Evolutionary conservation across 345 rosid genomes (phyloP).

Genomic region (Corymbia maculata): DNA sequence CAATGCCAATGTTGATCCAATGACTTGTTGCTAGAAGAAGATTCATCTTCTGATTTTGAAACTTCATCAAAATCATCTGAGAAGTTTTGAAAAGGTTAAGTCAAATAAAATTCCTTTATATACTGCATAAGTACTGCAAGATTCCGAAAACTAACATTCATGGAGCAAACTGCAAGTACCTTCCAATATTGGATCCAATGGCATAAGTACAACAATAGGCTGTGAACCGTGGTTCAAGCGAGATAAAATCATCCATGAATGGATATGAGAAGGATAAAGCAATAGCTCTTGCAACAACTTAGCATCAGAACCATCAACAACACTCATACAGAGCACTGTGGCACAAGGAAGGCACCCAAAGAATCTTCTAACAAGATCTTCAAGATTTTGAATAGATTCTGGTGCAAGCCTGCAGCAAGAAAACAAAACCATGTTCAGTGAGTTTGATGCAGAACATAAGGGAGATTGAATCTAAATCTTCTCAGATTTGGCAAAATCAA

Average conservation of each 20-base stretch:
- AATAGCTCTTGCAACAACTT: conserved; percentile 51
- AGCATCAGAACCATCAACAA: conserved; percentile 49
- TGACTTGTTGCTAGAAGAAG: conserved; percentile 14
- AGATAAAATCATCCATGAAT: conserved; percentile 71
- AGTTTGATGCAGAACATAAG: background rate
- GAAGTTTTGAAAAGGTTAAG: background rate
- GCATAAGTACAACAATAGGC: conserved; percentile 69
- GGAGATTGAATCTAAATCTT: background rate
- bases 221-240: conserved; percentile 47
- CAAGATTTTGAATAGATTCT: conserved; percentile 53
- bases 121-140: background rate
- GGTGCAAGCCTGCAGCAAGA: conserved; percentile 63
- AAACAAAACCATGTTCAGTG: conserved; percentile 2
- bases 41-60: conserved; percentile 14
- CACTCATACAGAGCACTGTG: conserved; percentile 58
- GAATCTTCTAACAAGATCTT: conserved; percentile 46
- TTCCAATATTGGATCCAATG: conserved; percentile 52
- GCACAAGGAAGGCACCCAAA: conserved; percentile 54
- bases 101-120: background rate
- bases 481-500: background rate
- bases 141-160: background rate
- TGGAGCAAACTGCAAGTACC: conserved; percentile 21
- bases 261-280: conserved; percentile 32
- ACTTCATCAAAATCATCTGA: conserved; percentile 34
- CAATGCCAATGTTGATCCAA: conserved; percentile 58